A percentile compares a stretch with the other conserved stretches of the same genome.
phyloP scores from a whole-genome alignment of 2,329 filamentous ascomycete genomes.

The Aspergillus sp. region DNA sequence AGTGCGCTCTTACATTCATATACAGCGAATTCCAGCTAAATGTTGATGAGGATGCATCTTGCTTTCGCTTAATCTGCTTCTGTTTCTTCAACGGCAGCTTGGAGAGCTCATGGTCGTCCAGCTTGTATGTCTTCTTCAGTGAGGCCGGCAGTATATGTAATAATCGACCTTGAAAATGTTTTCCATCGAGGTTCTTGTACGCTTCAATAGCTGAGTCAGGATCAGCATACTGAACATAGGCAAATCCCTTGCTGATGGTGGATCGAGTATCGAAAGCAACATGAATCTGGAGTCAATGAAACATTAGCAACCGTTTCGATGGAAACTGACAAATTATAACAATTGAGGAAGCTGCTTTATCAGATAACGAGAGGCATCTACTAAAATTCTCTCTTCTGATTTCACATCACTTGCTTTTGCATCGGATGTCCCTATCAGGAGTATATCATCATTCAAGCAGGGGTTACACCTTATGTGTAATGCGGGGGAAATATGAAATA shows the following conservation, averaged over 20 bases:
- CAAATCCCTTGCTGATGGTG: conserved; percentile 82
- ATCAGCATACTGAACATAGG: conserved; percentile 76
- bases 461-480: conserved; percentile 12
- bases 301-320: conserved; percentile 43
- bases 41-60: conserved; percentile 70
- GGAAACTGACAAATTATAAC: conserved; percentile 27
- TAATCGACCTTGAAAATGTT: conserved; percentile 87
- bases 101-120: conserved; percentile 86
- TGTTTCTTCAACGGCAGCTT: conserved; percentile 95
- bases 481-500: conserved; percentile 8
- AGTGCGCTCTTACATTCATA: conserved; percentile 69
- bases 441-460: conserved; percentile 77
- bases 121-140: conserved; percentile 74
- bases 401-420: conserved; percentile 84
- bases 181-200: conserved; percentile 76
- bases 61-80: conserved; percentile 81
- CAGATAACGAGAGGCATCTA: conserved; percentile 97
- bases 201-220: conserved; percentile 73
- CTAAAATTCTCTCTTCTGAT: conserved; percentile 91
- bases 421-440: conserved; percentile 99
- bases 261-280: conserved; percentile 70
- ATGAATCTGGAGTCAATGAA: conserved; percentile 68
- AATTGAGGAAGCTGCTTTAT: conserved; percentile 45
- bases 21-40: conserved; percentile 99
- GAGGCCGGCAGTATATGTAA: conserved; percentile 85